Conservation (phyloP, 345 rosid genomes). For the Carallia brachiata region DNA sequence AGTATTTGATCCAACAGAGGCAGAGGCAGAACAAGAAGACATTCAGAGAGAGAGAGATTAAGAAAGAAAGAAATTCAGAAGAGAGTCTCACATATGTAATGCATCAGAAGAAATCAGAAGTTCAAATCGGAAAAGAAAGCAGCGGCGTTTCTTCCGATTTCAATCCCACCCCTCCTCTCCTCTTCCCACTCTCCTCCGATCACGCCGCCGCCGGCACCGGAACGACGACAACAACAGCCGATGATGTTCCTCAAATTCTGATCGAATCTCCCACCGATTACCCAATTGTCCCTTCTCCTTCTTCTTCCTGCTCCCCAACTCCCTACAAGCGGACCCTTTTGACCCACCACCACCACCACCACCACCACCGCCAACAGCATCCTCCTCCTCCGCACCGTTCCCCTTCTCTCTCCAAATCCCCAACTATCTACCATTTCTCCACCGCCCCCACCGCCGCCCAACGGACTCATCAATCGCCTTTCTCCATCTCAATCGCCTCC, state of each 20-base stretch:
- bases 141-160: constrained; percentile 99
- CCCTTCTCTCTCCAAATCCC: constrained; percentile 51
- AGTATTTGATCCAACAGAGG: neutral
- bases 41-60: neutral
- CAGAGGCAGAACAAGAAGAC: neutral
- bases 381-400: constrained; percentile 23
- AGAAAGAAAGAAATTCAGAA: neutral
- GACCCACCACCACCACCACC: constrained; percentile 38
- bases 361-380: constrained; percentile 6
- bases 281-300: constrained; percentile 40
- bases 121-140: constrained; percentile 99
- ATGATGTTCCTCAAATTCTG: constrained; percentile 32
- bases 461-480: constrained; percentile 23
- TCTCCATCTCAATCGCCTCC: constrained; percentile 46
- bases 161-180: constrained; percentile 59
- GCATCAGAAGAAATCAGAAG: constrained; percentile 99
- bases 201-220: too few species aligned
- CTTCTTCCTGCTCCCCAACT: constrained; percentile 36
- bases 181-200: constrained; percentile 12
- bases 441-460: constrained; percentile 21
- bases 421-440: constrained; percentile 46
- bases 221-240: constrained; percentile 7
- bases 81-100: constrained; percentile 46
- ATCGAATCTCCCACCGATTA: constrained; percentile 29
- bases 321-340: constrained; percentile 67